Conservation (phyloP, 2,329 filamentous ascomycete genomes). For the Neophaeococcomyces aloes region DNA sequence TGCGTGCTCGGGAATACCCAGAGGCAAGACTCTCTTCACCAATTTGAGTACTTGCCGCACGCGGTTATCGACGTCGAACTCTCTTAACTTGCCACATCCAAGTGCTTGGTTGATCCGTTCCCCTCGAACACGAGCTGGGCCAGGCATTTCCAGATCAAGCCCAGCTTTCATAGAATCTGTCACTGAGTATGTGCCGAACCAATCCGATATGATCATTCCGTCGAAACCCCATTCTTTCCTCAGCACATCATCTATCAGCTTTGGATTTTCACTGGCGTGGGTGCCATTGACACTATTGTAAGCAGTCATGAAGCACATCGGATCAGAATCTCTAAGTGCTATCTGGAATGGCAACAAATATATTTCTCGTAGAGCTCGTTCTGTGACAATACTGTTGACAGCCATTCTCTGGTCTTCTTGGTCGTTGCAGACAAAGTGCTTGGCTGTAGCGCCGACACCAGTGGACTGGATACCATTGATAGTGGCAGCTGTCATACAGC, state of each 20-base stretch:
- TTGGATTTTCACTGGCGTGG: slow-evolving; percentile 34
- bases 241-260: slow-evolving; percentile 33
- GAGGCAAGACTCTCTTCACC: slow-evolving; percentile 46
- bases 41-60: slow-evolving; percentile 48
- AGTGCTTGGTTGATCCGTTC: slow-evolving; percentile 34
- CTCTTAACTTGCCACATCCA: slow-evolving; percentile 46
- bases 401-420: slow-evolving; percentile 37
- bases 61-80: slow-evolving; percentile 48
- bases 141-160: slow-evolving; percentile 40
- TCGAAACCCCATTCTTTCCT: slow-evolving; percentile 39
- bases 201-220: slow-evolving; percentile 38
- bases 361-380: slow-evolving; percentile 51
- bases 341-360: slow-evolving; percentile 56
- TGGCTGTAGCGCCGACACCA: slow-evolving; percentile 65
- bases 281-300: slow-evolving; percentile 49
- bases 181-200: slow-evolving; percentile 39
- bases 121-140: slow-evolving; percentile 35
- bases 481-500: slow-evolving; percentile 60
- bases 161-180: slow-evolving; percentile 36
- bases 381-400: slow-evolving; percentile 33
- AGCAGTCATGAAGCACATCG: slow-evolving; percentile 48
- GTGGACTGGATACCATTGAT: slow-evolving; percentile 63
- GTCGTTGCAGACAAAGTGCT: slow-evolving; percentile 47
- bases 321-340: slow-evolving; percentile 45
- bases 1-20: slow-evolving; percentile 46